phyloP scores from a whole-genome alignment of 805 yeast genomes.

The Scheffersomyces stipitis region DNA sequence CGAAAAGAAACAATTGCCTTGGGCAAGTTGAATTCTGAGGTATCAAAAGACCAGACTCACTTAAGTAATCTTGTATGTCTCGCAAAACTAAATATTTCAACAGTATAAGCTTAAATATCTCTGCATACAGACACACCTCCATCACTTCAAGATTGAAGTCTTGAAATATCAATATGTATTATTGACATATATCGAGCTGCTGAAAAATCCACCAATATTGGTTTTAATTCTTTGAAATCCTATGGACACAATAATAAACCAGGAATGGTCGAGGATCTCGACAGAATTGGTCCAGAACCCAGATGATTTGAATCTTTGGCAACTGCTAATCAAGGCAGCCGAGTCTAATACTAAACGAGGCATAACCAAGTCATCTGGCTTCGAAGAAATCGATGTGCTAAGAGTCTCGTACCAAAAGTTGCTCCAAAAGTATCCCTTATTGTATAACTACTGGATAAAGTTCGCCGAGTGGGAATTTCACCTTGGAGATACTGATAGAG shows the following conservation, averaged over 20 bases:
- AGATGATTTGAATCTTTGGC: conserved; percentile 37
- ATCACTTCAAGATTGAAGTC: too few species aligned
- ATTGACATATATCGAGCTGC: too few species aligned
- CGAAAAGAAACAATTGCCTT: too few species aligned
- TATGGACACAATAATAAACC: conserved; percentile 4
- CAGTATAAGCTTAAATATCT: too few species aligned
- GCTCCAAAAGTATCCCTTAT: conserved; percentile 46
- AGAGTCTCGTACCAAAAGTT: conserved; percentile 42
- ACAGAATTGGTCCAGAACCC: conserved; percentile 33
- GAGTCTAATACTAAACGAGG: conserved; percentile 27
- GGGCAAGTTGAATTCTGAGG: too few species aligned
- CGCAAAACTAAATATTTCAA: too few species aligned
- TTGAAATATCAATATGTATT: too few species aligned
- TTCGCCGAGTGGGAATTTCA: conserved; percentile 49
- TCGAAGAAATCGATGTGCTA: conserved; percentile 29
- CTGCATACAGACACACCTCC: too few species aligned
- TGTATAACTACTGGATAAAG: conserved; percentile 59
- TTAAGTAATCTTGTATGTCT: too few species aligned
- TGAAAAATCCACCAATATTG: too few species aligned
- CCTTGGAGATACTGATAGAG: conserved; percentile 40
- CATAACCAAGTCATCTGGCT: conserved; percentile 34
- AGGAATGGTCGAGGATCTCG: conserved; percentile 32
- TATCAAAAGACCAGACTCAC: too few species aligned
- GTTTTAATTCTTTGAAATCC: too few species aligned
- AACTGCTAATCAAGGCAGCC: conserved; percentile 28